A percentile compares a stretch with the other conserved stretches of the same genome.
phyloP scores from a whole-genome alignment of 2,329 filamentous ascomycete genomes.

The Trichophyton simii region DNA sequence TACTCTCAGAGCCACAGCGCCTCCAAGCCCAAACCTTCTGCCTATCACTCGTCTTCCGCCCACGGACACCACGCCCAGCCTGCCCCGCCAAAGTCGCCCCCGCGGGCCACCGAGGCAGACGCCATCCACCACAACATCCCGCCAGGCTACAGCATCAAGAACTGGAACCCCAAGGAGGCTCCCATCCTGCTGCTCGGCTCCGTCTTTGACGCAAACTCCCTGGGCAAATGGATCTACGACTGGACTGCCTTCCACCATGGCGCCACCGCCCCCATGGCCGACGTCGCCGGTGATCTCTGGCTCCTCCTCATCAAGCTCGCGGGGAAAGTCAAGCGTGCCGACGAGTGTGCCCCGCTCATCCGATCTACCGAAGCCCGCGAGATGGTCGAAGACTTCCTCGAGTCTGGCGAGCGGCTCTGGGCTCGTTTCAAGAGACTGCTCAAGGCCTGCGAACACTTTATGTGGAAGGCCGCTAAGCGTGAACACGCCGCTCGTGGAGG shows the following conservation, averaged over 20 bases:
- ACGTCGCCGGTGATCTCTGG: slow-evolving; percentile 92
- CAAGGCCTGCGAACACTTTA: slow-evolving; percentile 83
- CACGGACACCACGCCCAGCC: slow-evolving; percentile 21
- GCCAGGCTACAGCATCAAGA: slow-evolving; percentile 84
- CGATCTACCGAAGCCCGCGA: slow-evolving; percentile 61
- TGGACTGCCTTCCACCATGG: slow-evolving; percentile 92
- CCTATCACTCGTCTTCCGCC: too few relatives aligned
- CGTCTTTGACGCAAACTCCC: slow-evolving; percentile 92
- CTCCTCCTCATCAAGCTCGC: slow-evolving; percentile 84
- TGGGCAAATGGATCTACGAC: slow-evolving; percentile 99
- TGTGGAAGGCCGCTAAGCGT: slow-evolving; percentile 77
- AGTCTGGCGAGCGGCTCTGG: slow-evolving; percentile 75
- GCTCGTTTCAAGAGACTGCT: slow-evolving; percentile 74
- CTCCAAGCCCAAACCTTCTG: slow-evolving; percentile 21
- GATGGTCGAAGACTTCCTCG: slow-evolving; percentile 80
- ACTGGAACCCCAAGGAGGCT: slow-evolving; percentile 91
- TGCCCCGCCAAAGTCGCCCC: slow-evolving; percentile 25
- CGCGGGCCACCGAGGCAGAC: slow-evolving; percentile 53
- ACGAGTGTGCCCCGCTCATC: slow-evolving; percentile 63
- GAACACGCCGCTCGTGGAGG: slow-evolving; percentile 47
- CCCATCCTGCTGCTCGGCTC: slow-evolving; percentile 89
- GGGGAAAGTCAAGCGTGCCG: slow-evolving; percentile 83
- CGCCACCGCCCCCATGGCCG: slow-evolving; percentile 67
- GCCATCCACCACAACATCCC: slow-evolving; percentile 58
- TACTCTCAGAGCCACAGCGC: slow-evolving; percentile 19